These are phyloP conservation scores for Camelina hispida DNA, from an alignment of 345 rosid genomes.

Conservation along the genomic window DNA sequence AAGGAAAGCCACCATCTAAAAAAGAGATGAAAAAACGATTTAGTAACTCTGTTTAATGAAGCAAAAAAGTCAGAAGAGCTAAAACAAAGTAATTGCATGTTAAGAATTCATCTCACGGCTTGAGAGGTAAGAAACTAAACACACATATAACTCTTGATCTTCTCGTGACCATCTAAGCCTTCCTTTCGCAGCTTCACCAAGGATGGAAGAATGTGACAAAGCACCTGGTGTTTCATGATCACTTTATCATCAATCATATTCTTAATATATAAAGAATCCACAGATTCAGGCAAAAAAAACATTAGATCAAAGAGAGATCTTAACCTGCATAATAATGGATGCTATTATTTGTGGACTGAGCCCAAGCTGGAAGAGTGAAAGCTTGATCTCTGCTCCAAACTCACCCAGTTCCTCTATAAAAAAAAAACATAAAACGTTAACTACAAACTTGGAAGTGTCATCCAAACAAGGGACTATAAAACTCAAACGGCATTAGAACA, in stretches of 20 bases:
- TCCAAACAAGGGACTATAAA: not conserved
- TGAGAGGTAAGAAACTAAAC: constrained; percentile 72
- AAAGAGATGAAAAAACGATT: not conserved
- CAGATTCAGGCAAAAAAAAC: constrained; percentile 10
- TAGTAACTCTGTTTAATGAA: constrained; percentile 20
- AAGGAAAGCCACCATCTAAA: constrained; percentile 97
- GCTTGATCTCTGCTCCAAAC: constrained; percentile 76
- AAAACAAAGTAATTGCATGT: constrained; percentile 33
- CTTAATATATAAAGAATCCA: constrained; percentile 2
- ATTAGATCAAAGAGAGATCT: constrained; percentile 19
- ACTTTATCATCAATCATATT: constrained; percentile 8
- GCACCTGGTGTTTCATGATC: constrained; percentile 55
- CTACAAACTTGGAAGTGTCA: constrained; percentile 3
- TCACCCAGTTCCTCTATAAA: constrained; percentile 87
- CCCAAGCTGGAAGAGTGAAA: constrained; percentile 95
- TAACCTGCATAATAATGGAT: constrained; percentile 91
- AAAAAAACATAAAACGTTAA: constrained; percentile 16
- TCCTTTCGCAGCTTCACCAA: constrained; percentile 92
- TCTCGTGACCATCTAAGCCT: constrained; percentile 97
- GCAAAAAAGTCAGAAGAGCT: constrained; percentile 29
- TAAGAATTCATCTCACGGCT: constrained; percentile 68
- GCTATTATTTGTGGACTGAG: constrained; percentile 91
- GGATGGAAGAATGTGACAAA: constrained; percentile 89
- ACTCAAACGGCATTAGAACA: constrained; percentile 18
- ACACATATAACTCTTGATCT: constrained; percentile 99